A percentile compares a stretch with the other conserved stretches of the same genome.
phyloP scores from a whole-genome alignment of 306 rosid species.

The Quercus gilva region DNA sequence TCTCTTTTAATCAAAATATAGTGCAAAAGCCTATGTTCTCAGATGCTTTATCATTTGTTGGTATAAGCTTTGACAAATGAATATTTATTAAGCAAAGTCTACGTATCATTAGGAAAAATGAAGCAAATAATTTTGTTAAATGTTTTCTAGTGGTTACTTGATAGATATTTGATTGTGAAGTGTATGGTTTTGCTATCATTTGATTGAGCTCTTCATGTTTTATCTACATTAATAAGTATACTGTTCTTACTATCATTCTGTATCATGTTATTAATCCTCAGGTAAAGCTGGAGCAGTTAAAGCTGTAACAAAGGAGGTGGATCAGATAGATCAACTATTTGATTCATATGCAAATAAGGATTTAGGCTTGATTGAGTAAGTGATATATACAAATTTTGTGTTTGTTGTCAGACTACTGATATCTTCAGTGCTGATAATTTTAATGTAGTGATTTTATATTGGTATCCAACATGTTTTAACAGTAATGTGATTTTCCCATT shows the following conservation, averaged over 20 bases:
- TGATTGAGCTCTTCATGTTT: constrained; percentile 8
- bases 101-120: background rate
- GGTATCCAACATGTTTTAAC: background rate
- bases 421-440: background rate
- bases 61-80: constrained; percentile 6
- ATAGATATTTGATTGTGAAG: background rate
- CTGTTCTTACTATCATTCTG: background rate
- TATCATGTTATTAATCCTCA: constrained; percentile 28
- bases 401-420: background rate
- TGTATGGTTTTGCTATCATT: background rate
- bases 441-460: background rate
- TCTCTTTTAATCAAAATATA: no score
- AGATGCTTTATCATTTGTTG: constrained; percentile 6
- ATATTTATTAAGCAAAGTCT: constrained; percentile 2
- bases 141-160: background rate
- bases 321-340: constrained; percentile 39
- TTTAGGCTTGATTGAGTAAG: constrained; percentile 61
- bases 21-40: background rate
- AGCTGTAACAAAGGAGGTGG: constrained; percentile 39
- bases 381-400: constrained; percentile 9
- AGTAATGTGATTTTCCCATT: background rate
- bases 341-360: constrained; percentile 43
- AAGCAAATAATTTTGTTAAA: background rate
- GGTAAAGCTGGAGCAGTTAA: constrained; percentile 47
- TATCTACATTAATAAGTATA: background rate